Percentiles rank a stretch among this genome's conserved stretches.
Conservation (phyloP, 495 filamentous ascomycete genomes). For the Lepraria neglecta region DNA sequence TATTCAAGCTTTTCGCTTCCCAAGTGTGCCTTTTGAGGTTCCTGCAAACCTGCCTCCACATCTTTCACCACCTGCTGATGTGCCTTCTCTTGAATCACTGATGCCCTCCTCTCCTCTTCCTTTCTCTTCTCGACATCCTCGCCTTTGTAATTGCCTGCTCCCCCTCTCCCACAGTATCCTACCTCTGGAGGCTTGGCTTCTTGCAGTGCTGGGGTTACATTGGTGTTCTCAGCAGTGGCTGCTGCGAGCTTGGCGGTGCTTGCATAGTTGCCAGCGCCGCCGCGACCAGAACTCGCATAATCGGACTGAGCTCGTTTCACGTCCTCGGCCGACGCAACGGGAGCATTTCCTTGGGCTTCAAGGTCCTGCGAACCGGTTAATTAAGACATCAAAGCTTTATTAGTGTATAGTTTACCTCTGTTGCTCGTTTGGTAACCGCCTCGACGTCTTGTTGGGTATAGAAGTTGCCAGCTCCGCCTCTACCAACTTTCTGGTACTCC, state of each 20-base stretch:
- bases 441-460: constrained; percentile 26
- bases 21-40: constrained; percentile 27
- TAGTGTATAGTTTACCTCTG: constrained; percentile 5
- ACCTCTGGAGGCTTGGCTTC: constrained; percentile 18
- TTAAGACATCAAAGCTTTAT: not conserved
- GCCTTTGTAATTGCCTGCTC: constrained; percentile 24
- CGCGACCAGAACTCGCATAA: constrained; percentile 23
- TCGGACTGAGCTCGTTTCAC: not conserved
- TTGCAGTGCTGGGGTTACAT: constrained; percentile 16
- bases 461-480: constrained; percentile 30
- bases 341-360: constrained; percentile 22
- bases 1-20: constrained; percentile 16
- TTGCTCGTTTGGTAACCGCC: constrained; percentile 8
- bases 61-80: constrained; percentile 17
- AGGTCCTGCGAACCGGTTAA: constrained; percentile 19
- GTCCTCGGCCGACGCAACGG: not conserved
- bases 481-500: constrained; percentile 25
- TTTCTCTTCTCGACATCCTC: not conserved
- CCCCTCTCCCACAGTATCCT: constrained; percentile 25
- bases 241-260: constrained; percentile 11
- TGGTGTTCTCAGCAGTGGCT: constrained; percentile 9
- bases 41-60: constrained; percentile 23
- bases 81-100: constrained; percentile 17
- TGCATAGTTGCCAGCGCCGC: constrained; percentile 25
- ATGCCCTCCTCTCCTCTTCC: constrained; percentile 5